phyloP scores from a whole-genome alignment of 176 grass and related monocot genomes.

The Secale cereale region DNA sequence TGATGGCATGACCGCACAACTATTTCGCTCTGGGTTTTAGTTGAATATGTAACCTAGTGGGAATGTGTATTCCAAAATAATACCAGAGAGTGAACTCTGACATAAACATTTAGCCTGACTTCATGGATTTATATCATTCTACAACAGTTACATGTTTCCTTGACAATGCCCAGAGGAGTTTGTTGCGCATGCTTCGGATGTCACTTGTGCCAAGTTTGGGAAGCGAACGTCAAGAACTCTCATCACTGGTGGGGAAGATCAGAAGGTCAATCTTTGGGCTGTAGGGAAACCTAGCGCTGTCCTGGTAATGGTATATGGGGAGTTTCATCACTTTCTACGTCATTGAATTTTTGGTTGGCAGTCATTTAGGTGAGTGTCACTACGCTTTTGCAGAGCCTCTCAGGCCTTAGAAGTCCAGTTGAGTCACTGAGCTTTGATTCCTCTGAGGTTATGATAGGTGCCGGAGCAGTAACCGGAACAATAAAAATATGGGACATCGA shows the following conservation, averaged over 20 bases:
- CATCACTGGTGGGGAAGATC: constrained; percentile 83
- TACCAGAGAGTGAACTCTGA: not conserved
- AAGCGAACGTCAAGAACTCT: constrained; percentile 69
- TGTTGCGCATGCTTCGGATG: constrained; percentile 66
- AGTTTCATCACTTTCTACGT: not conserved
- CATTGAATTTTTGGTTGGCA: constrained; percentile 1
- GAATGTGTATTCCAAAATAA: constrained; percentile 4
- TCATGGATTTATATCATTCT: not conserved
- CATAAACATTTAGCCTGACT: not conserved
- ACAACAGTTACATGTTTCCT: constrained; percentile 35
- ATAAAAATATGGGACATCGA: constrained; percentile 94
- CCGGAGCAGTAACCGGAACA: constrained; percentile 71
- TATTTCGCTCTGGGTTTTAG: not conserved
- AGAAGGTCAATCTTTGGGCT: constrained; percentile 89
- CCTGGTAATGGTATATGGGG: constrained; percentile 50
- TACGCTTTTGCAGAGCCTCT: constrained; percentile 58
- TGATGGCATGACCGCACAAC: not conserved
- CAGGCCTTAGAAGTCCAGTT: constrained; percentile 81
- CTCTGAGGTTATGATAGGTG: constrained; percentile 75
- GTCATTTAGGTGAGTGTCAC: not conserved
- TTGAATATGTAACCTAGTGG: not conserved
- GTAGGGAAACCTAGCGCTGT: constrained; percentile 76
- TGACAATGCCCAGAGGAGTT: constrained; percentile 86
- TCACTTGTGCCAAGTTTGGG: constrained; percentile 90
- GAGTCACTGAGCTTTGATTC: constrained; percentile 87